Evolutionary conservation across 202 grass and related monocot genomes (phyloP), one percentile per base, ranked within the genome.

Genomic region (Brachypodium distachyon): DNA sequence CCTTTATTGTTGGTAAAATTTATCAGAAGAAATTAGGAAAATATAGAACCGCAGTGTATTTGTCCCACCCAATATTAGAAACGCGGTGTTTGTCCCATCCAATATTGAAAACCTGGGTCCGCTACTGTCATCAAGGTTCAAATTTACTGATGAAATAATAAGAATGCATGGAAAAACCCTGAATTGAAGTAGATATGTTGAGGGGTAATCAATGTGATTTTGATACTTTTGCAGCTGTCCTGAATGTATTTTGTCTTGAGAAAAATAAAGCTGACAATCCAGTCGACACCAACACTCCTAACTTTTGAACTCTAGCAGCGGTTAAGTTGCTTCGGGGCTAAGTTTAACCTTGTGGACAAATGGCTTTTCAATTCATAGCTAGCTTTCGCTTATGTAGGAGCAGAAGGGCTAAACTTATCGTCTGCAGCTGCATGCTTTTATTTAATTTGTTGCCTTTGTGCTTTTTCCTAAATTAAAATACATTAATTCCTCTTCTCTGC

Each of bases 271-370:
- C 34, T 33, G 29, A 36, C 57, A n/a, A 11, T 34, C 7, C 29
- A 17, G 4, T 61, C 9, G 58, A 10, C 9, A 61, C 9, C 16
- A 61, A 61, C 8, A 61, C 1, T 3, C 42, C 64, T 4, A 29
- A n/a, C 25, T 29, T 44, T 2, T 66, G 56, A 28, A 18, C 17
- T 76, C 36, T 59, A 2, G 12, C 19, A 33, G 23, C 54, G 49
- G 41, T 18, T 57, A 42, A 63, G 55, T 72, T 78, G 37, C 73
- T 77, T 84, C 37, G 73, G 53, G 55, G 55, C 65, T 84, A 84
- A 78, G 65, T 72, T 77, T 70, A 61, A 84, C 29, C 34, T n/a
- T 52, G 62, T 70, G 77, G 73, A 52, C 74, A 40, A 71, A 13
- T 9, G 4, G 7, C 57, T 17, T 60, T 17, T 72, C 50, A 27